phyloP scores from a whole-genome alignment of 768 basidiomycete species.

The Trametes elegans region DNA sequence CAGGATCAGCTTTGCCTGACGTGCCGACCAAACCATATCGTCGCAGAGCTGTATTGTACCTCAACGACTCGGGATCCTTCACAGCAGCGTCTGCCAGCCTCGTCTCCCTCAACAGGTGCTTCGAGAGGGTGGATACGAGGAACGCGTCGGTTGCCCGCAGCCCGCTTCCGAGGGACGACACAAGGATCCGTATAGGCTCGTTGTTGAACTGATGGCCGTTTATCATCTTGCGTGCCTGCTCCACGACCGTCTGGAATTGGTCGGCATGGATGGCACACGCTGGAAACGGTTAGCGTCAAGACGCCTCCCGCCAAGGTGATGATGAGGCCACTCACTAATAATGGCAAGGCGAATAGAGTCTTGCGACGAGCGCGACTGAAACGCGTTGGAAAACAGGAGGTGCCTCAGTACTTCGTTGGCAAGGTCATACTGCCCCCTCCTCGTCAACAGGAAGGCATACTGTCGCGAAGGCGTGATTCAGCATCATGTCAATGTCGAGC shows the following conservation, averaged over 20 bases:
- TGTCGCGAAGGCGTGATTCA: constrained; percentile 29
- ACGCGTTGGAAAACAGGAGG: constrained; percentile 71
- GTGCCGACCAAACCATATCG: constrained; percentile 48
- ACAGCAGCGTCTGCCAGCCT: constrained; percentile 64
- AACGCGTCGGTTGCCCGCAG: constrained; percentile 68
- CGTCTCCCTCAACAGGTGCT: constrained; percentile 81
- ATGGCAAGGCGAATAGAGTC: constrained; percentile 74
- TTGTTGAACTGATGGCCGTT: constrained; percentile 82
- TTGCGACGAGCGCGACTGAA: constrained; percentile 57
- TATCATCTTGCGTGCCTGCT: constrained; percentile 75
- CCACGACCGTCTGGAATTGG: constrained; percentile 58
- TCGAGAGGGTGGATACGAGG: constrained; percentile 76
- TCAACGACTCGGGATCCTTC: constrained; percentile 55
- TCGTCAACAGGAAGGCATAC: constrained; percentile 75
- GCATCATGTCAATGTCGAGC: no score
- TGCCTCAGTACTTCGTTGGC: constrained; percentile 79
- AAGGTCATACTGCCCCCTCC: constrained; percentile 56
- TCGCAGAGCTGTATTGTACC: constrained; percentile 59
- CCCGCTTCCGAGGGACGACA: constrained; percentile 72
- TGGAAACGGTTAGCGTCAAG: constrained; percentile 31
- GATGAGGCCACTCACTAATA: constrained; percentile 52
- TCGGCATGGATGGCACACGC: constrained; percentile 70
- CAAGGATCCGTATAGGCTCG: constrained; percentile 76
- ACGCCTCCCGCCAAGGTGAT: neutral
- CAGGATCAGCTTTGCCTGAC: constrained; percentile 38